Evolutionary conservation across 2,329 filamentous ascomycete genomes (phyloP).

Genomic region (Stagonosporopsis cucurbitacearum): DNA sequence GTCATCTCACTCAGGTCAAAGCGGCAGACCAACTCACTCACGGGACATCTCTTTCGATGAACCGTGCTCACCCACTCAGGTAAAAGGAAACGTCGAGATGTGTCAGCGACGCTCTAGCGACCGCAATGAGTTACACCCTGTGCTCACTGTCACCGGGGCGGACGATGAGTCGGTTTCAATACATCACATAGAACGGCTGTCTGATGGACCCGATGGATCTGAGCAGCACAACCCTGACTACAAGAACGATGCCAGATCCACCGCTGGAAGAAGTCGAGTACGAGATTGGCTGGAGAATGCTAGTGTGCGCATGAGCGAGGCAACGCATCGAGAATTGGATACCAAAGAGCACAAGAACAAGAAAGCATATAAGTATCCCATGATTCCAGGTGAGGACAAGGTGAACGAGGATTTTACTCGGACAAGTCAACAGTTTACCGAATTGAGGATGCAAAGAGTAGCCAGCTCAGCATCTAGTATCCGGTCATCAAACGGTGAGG

Average conservation of each 20-base stretch:
- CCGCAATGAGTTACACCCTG: constrained; percentile 20
- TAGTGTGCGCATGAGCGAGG: constrained; percentile 56
- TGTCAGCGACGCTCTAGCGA: constrained; percentile 25
- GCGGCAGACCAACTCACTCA: not conserved
- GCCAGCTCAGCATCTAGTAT: constrained; percentile 49
- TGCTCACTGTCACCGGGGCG: constrained; percentile 26
- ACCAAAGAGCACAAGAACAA: constrained; percentile 58
- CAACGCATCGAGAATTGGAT: constrained; percentile 54
- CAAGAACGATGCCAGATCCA: constrained; percentile 14
- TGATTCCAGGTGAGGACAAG: constrained; percentile 60
- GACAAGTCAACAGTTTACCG: constrained; percentile 48
- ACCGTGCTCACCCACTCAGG: not conserved
- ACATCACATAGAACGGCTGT: constrained; percentile 5
- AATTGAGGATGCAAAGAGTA: constrained; percentile 48
- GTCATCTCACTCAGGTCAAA: constrained; percentile 3
- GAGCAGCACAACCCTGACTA: not conserved
- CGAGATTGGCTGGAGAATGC: constrained; percentile 52
- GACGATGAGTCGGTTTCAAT: constrained; percentile 1
- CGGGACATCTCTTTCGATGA: not conserved
- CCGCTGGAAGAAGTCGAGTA: constrained; percentile 29
- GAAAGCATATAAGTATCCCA: constrained; percentile 59
- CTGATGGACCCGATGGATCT: not conserved
- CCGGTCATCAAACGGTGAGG: constrained; percentile 34
- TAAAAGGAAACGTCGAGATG: not conserved
- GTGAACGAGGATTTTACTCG: constrained; percentile 53